Conservation (phyloP, 192 early-diverging fungal genomes). For the Coemansia sp. region DNA sequence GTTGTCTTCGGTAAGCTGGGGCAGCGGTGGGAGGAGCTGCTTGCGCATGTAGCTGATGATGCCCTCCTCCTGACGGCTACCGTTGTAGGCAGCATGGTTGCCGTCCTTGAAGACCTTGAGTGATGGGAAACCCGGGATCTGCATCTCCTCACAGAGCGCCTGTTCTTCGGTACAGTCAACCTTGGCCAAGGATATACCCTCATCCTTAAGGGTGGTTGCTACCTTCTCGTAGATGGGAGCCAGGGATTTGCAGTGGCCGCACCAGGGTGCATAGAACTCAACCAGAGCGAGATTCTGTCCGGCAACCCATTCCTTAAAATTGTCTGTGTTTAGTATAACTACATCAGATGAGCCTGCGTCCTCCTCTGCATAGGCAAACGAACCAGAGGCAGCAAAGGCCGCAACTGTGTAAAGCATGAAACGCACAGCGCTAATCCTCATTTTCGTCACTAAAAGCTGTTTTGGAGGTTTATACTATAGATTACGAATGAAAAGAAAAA, state of each 20-base stretch:
- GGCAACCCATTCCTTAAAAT: constrained; percentile 64
- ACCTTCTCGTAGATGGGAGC: constrained; percentile 95
- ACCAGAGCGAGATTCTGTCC: constrained; percentile 75
- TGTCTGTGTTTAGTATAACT: constrained; percentile 56
- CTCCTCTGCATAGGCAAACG: constrained; percentile 14
- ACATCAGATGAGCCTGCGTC: constrained; percentile 25
- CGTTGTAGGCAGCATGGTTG: constrained; percentile 72
- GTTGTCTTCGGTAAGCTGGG: constrained; percentile 65
- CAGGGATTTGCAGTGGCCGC: constrained; percentile 93
- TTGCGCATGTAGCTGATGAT: constrained; percentile 95
- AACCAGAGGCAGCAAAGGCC: constrained; percentile 34
- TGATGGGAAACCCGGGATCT: constrained; percentile 89
- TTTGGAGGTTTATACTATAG: neutral
- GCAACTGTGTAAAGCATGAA: constrained; percentile 50
- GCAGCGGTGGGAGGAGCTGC: constrained; percentile 84
- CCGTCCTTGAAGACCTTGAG: constrained; percentile 86
- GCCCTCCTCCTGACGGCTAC: constrained; percentile 79
- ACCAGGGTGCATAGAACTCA: constrained; percentile 98
- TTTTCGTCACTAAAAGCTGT: constrained; percentile 10
- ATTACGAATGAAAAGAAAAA: neutral
- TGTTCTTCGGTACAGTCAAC: constrained; percentile 94
- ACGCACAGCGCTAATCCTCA: constrained; percentile 54
- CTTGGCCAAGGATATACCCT: constrained; percentile 81
- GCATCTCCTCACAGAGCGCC: constrained; percentile 78
- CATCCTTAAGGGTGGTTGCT: constrained; percentile 79